Conservation (phyloP, 148 eudicot species). For the Amaranthus cruentus region DNA sequence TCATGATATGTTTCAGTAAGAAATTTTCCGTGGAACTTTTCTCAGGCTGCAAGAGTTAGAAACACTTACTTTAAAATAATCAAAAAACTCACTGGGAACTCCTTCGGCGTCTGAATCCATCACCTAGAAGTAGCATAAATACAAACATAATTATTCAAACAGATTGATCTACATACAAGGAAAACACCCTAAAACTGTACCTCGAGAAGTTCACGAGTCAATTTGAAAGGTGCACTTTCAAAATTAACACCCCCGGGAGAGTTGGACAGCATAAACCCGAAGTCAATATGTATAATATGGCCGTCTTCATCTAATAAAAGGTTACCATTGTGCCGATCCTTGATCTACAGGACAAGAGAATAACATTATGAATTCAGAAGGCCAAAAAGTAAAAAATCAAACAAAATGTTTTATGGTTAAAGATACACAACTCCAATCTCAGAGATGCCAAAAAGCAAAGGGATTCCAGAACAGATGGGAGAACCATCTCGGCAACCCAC, state of each 20-base stretch:
- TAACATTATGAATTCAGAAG: neutral
- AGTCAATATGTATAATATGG: conserved; percentile 96
- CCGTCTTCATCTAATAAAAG: conserved; percentile 97
- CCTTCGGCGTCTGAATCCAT: conserved; percentile 99
- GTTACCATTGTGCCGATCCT: conserved; percentile 99
- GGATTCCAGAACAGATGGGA: neutral
- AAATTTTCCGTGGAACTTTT: neutral
- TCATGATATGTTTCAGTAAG: conserved; percentile 9
- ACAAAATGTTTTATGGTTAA: neutral
- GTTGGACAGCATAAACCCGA: conserved; percentile 98
- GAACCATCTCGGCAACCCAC: neutral
- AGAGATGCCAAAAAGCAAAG: neutral
- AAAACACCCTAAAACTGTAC: conserved; percentile 27
- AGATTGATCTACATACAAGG: neutral
- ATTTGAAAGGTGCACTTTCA: conserved; percentile 98
- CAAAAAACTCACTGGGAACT: conserved; percentile 92
- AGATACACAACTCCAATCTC: neutral
- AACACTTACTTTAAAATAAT: conserved; percentile 77
- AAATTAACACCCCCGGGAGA: conserved; percentile 99
- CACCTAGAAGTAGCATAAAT: conserved; percentile 51
- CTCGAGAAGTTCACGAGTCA: conserved; percentile 99
- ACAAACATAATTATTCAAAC: neutral
- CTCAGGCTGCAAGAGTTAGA: conserved; percentile 8
- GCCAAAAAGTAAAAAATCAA: neutral
- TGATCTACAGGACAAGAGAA: conserved; percentile 45